Base-by-base conservation (phyloP, 768 basidiomycete genomes). In the Podaxis carcinomalis region DNA sequence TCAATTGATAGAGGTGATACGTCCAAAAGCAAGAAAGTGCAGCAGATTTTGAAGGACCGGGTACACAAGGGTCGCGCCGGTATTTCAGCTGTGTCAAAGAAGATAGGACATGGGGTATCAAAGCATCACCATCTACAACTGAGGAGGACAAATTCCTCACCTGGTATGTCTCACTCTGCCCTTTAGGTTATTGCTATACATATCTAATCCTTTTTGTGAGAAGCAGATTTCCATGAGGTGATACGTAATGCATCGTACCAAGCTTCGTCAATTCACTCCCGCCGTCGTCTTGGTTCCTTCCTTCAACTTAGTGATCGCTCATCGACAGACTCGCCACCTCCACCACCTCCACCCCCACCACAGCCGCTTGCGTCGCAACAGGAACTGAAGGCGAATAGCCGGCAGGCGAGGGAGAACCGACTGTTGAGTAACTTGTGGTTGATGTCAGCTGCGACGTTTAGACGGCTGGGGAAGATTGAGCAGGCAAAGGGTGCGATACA, bases 371-470 rank as follows among this genome's bases (percentile, higher is more conserved):
- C 76, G 4, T 63, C 65, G 50, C 68, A 66, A 32, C 74, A 56
- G 66, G 73, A 72, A 61, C 66, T 73, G 56, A 78, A 77, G 55
- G 68, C 70, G 55, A 79, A 76, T 50, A 74, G 77, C 5, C 74
- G 79, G 2, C 78, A 78, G 19, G 78, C 80, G 23, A 88, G 87
- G 64, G 84, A 86, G 57, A 83, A 84, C 42, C 77, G 86, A 25
- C 74, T 97, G 28, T 75, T 97, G 61, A 91, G 89, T 61, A 87
- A 93, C 66, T 75, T 98, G 5, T 99, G 97, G 97, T 74, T 97
- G 4, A 92, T 93, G 83, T 91, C 89, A 5, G 93, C 96, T 0
- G 94, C 97, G 14, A 97, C 93, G 0, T 98, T 98, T 77, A 80
- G 97, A 50, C 77, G 97, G 62, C 76, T 90, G 57, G 92, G 92